phyloP scores from a whole-genome alignment of 345 rosid species.

The Citropsis articulata region DNA sequence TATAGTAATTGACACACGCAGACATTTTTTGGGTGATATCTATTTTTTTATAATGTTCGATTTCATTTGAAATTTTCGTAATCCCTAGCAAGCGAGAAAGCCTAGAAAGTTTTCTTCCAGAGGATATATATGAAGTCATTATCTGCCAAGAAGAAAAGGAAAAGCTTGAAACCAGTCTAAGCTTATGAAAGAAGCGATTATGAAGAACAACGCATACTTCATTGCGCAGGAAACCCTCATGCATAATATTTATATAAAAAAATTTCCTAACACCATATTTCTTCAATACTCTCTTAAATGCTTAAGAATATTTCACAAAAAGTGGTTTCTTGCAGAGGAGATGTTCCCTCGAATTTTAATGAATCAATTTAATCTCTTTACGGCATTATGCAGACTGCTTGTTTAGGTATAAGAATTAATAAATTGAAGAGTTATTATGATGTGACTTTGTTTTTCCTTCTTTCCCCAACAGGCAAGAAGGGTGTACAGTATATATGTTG shows the following conservation, averaged over 20 bases:
- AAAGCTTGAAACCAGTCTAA: neutral
- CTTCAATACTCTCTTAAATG: neutral
- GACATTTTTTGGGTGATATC: neutral
- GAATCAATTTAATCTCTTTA: neutral
- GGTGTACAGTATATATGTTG: neutral
- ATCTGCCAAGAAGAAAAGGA: too few relatives aligned
- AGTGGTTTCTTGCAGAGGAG: neutral
- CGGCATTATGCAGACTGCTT: neutral
- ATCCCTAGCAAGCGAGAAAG: neutral
- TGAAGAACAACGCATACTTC: too few relatives aligned
- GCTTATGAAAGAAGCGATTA: neutral
- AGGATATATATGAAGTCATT: neutral
- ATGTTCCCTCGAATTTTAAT: neutral
- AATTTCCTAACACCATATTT: neutral
- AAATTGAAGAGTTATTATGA: neutral
- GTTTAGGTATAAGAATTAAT: neutral
- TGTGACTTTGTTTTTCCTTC: neutral
- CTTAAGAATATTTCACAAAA: neutral
- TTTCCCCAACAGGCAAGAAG: neutral
- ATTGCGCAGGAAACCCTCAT: too few relatives aligned
- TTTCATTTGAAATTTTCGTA: neutral
- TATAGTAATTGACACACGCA: too few relatives aligned
- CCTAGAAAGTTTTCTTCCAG: neutral
- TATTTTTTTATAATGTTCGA: neutral
- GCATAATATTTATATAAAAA: too few relatives aligned